Conservation (phyloP, 495 filamentous ascomycete species). For the Apiosordaria backusii region DNA sequence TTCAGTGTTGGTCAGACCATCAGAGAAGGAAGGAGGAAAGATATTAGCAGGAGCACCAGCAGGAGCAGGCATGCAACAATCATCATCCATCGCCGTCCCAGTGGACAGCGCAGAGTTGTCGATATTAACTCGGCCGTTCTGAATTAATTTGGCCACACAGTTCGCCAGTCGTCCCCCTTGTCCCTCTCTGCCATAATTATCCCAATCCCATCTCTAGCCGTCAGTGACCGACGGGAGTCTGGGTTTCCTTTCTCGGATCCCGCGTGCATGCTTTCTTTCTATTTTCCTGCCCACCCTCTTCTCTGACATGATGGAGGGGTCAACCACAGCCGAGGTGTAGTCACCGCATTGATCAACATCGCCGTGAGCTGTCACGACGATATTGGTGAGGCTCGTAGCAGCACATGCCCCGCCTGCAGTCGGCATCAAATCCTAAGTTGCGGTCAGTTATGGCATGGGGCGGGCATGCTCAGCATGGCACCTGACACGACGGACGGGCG, state of each 20-base stretch:
- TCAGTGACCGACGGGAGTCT: constrained; percentile 14
- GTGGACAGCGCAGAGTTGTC: constrained; percentile 26
- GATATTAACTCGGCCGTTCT: constrained; percentile 31
- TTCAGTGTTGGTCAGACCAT: neutral
- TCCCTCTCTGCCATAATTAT: constrained; percentile 24
- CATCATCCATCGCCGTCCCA: neutral
- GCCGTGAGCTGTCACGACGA: constrained; percentile 13
- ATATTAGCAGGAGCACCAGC: neutral
- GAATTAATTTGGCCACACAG: constrained; percentile 30
- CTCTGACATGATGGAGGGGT: constrained; percentile 7
- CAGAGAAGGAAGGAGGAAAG: neutral
- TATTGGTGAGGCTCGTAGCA: constrained; percentile 14
- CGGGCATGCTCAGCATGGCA: constrained; percentile 5
- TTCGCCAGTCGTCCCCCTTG: constrained; percentile 22
- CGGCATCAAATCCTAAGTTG: constrained; percentile 28
- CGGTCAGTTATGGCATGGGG: constrained; percentile 10
- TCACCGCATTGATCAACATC: constrained; percentile 25
- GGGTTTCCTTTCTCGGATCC: constrained; percentile 11
- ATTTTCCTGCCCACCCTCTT: constrained; percentile 9
- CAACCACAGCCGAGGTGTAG: constrained; percentile 9
- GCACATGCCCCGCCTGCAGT: constrained; percentile 11
- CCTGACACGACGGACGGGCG: constrained; percentile 2
- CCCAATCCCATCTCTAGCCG: constrained; percentile 32
- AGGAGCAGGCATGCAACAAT: neutral
- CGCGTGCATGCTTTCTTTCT: neutral